These are phyloP conservation scores for Ensete ventricosum DNA, from an alignment of 176 grass and related monocot genomes.

Conservation along the genomic window DNA sequence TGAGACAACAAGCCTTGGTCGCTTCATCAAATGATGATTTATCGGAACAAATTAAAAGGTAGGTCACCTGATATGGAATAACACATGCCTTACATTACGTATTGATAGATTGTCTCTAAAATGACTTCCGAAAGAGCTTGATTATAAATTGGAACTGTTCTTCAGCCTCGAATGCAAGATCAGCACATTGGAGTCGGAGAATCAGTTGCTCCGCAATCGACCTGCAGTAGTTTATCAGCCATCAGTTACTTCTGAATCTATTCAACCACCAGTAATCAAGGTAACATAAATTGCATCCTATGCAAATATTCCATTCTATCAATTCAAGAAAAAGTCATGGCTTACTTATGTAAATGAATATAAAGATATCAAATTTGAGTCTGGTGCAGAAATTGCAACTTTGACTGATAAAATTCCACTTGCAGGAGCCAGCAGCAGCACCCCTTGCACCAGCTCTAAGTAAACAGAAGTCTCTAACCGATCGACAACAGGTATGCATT, in stretches of 20 bases:
- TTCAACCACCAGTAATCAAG: conserved; percentile 31
- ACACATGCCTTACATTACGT: not conserved
- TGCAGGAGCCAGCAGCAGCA: conserved; percentile 42
- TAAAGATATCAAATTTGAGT: conserved; percentile 18
- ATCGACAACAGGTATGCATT: conserved; percentile 64
- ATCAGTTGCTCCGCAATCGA: conserved; percentile 41
- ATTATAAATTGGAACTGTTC: not conserved
- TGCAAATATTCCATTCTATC: conserved; percentile 1
- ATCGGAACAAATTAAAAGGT: conserved; percentile 20
- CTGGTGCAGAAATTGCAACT: conserved; percentile 8
- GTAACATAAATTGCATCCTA: conserved; percentile 29
- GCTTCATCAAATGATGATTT: conserved; percentile 19
- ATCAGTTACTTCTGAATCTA: conserved; percentile 27
- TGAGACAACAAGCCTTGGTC: conserved; percentile 15
- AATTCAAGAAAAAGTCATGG: not conserved
- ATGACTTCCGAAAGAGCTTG: not conserved
- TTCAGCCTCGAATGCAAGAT: conserved; percentile 64
- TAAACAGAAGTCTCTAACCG: conserved; percentile 87
- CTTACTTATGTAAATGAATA: not conserved
- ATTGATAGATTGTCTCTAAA: conserved; percentile 5
- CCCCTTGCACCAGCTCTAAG: conserved; percentile 50
- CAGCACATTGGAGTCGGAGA: conserved; percentile 62
- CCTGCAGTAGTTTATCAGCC: conserved; percentile 22
- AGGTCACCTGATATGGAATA: not conserved
- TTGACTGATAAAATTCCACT: conserved; percentile 25